A percentile compares a stretch with the other conserved stretches of the same genome.
Conservation (phyloP, 1,284 basidiomycete genomes). For the Afroboletus lepidellus region DNA sequence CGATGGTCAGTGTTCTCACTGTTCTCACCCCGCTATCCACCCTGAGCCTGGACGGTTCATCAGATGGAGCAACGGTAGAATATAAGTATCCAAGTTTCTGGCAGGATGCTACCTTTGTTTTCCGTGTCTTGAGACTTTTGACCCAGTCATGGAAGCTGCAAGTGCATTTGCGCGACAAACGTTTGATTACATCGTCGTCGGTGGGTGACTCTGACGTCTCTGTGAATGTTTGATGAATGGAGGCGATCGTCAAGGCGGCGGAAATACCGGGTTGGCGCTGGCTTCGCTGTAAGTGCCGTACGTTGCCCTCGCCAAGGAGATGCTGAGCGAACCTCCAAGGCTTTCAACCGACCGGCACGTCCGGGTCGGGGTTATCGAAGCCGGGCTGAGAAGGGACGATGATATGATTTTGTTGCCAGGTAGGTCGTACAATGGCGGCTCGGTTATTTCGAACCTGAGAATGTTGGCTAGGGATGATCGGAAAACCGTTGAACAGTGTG, state of each 20-base stretch:
- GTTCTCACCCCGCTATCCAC: background rate
- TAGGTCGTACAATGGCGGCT: background rate
- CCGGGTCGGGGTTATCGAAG: slow-evolving; percentile 19
- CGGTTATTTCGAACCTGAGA: background rate
- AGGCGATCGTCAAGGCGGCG: slow-evolving; percentile 10
- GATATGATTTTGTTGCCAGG: slow-evolving; percentile 8
- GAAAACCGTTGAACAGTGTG: slow-evolving; percentile 1
- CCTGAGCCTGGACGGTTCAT: background rate
- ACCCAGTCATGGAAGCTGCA: slow-evolving; percentile 11
- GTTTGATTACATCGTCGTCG: slow-evolving; percentile 23
- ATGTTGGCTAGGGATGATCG: slow-evolving; percentile 14
- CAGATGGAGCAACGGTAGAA: background rate
- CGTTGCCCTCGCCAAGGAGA: background rate
- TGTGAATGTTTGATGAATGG: background rate
- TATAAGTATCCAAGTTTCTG: background rate
- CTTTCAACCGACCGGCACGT: slow-evolving; percentile 7
- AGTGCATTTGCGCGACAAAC: slow-evolving; percentile 6
- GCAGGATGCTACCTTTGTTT: background rate
- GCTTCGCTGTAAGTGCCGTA: slow-evolving; percentile 12
- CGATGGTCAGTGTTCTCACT: too few species aligned
- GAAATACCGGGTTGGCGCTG: slow-evolving; percentile 16
- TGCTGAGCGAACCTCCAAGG: slow-evolving; percentile 3
- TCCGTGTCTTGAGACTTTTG: background rate
- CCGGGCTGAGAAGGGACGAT: slow-evolving; percentile 15
- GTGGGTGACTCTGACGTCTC: slow-evolving; percentile 5